Conservation (phyloP, 2,329 filamentous ascomycete species). For the Coniochaeta prunicola region DNA sequence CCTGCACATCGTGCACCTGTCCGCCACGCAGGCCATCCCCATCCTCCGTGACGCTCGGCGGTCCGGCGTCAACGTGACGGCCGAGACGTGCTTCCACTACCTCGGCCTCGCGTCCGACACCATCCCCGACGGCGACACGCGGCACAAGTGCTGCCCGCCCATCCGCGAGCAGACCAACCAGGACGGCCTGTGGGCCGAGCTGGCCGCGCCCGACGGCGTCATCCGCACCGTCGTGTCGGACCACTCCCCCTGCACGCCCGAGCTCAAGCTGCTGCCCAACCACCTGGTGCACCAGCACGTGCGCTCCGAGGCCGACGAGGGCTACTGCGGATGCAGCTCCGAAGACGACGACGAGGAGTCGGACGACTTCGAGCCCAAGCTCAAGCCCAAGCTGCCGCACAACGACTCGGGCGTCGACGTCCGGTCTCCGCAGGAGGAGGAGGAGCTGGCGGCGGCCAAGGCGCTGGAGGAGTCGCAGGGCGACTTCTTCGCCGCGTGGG, state of each 20-base stretch:
- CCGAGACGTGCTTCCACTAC: slow-evolving; percentile 95
- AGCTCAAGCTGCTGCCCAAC: slow-evolving; percentile 79
- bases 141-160: slow-evolving; percentile 92
- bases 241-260: slow-evolving; percentile 92
- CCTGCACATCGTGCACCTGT: slow-evolving; percentile 90
- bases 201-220: slow-evolving; percentile 63
- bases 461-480: slow-evolving; percentile 38
- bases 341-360: slow-evolving; percentile 6
- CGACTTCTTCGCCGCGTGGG: slow-evolving; percentile 95
- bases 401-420: slow-evolving; percentile 48
- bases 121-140: slow-evolving; percentile 76
- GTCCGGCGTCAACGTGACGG: slow-evolving; percentile 75
- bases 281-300: slow-evolving; percentile 38
- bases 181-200: slow-evolving; percentile 79
- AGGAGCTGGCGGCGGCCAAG: slow-evolving; percentile 12
- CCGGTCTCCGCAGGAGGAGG: slow-evolving; percentile 22
- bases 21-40: slow-evolving; percentile 81
- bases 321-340: background rate
- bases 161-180: slow-evolving; percentile 79
- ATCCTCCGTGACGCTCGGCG: slow-evolving; percentile 67
- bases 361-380: slow-evolving; percentile 15
- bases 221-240: slow-evolving; percentile 91
- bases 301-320: background rate
- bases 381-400: slow-evolving; percentile 27
- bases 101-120: slow-evolving; percentile 76